These are phyloP conservation scores for Phytophthora fragariae DNA, from an alignment of 352 stramenopile species.

Conservation along the genomic window DNA sequence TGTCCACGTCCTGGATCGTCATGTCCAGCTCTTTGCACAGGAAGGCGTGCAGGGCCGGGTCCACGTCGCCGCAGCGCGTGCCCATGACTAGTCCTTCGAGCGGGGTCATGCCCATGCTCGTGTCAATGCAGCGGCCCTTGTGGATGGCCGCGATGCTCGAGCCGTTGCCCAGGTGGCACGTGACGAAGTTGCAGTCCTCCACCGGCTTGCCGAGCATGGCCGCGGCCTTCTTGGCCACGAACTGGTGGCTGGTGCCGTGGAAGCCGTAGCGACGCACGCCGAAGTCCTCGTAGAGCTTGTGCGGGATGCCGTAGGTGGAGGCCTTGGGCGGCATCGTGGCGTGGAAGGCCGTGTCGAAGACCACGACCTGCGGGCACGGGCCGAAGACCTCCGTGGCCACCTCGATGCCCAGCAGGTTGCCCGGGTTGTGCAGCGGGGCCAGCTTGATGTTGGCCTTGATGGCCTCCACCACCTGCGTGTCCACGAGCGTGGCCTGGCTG, in stretches of 20 bases:
- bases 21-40: constrained; percentile 74
- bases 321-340: constrained; percentile 83
- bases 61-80: constrained; percentile 87
- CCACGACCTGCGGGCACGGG: constrained; percentile 71
- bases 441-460: constrained; percentile 72
- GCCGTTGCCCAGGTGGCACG: constrained; percentile 90
- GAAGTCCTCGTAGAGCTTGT: constrained; percentile 81
- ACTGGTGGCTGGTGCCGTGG: constrained; percentile 91
- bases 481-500: constrained; percentile 63
- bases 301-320: constrained; percentile 85
- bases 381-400: constrained; percentile 82
- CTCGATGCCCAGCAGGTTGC: constrained; percentile 88
- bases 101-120: constrained; percentile 91
- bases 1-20: constrained; percentile 79
- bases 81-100: constrained; percentile 91
- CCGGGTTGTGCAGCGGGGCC: constrained; percentile 90
- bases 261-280: constrained; percentile 92
- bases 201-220: constrained; percentile 63
- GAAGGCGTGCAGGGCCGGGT: constrained; percentile 86
- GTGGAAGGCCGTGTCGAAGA: constrained; percentile 95
- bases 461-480: constrained; percentile 56
- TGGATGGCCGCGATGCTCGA: constrained; percentile 84
- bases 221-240: constrained; percentile 80
- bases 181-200: constrained; percentile 76
- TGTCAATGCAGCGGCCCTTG: constrained; percentile 86